Conservation (phyloP, 495 filamentous ascomycete genomes). For the Neurospora intermedia region DNA sequence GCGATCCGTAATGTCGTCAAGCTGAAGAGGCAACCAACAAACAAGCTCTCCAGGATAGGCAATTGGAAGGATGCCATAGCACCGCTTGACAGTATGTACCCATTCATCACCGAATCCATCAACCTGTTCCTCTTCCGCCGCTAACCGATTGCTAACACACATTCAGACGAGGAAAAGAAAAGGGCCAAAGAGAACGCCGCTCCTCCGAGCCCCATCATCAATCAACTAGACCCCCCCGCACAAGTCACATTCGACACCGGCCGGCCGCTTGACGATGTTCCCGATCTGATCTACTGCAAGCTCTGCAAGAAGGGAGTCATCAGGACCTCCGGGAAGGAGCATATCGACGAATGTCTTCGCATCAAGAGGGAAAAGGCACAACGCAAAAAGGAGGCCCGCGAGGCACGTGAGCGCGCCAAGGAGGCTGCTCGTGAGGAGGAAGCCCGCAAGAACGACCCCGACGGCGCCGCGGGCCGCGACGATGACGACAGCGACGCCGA, state of each 20-base stretch:
- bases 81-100: slow-evolving; percentile 42
- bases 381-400: slow-evolving; percentile 69
- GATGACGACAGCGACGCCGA: slow-evolving; percentile 66
- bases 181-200: slow-evolving; percentile 31
- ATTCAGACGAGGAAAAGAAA: slow-evolving; percentile 32
- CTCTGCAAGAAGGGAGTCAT: slow-evolving; percentile 69
- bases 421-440: slow-evolving; percentile 46
- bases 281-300: slow-evolving; percentile 65
- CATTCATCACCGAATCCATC: not conserved
- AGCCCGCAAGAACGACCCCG: slow-evolving; percentile 44
- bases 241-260: slow-evolving; percentile 63
- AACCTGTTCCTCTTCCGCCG: not conserved
- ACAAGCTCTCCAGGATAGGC: slow-evolving; percentile 46
- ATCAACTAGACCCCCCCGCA: slow-evolving; percentile 58
- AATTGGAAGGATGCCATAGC: slow-evolving; percentile 42
- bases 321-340: slow-evolving; percentile 47
- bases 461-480: slow-evolving; percentile 40
- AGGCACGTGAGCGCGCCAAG: slow-evolving; percentile 58
- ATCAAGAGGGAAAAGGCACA: slow-evolving; percentile 67
- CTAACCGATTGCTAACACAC: not conserved
- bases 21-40: slow-evolving; percentile 48
- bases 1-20: slow-evolving; percentile 41
- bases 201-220: slow-evolving; percentile 49
- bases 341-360: slow-evolving; percentile 59
- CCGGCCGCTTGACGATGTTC: slow-evolving; percentile 57